Evolutionary conservation across 257 asterid species (phyloP).

Genomic region (Agastache rugosa): DNA sequence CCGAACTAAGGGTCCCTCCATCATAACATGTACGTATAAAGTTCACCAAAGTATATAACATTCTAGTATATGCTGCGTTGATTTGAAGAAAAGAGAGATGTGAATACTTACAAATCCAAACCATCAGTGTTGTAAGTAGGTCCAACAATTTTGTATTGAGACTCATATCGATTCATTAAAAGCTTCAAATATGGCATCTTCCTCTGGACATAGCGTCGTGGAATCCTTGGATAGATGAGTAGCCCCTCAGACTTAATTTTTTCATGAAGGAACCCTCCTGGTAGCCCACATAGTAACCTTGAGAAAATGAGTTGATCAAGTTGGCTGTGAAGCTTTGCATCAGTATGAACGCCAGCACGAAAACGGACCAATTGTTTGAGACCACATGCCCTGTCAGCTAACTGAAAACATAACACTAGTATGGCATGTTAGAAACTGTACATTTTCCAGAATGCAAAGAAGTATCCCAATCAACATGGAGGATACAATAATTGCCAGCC

Average conservation of each 20-base stretch:
- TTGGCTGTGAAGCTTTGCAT: slow-evolving; percentile 72
- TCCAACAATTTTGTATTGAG: slow-evolving; percentile 54
- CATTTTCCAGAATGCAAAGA: slow-evolving; percentile 45
- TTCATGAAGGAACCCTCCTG: slow-evolving; percentile 50
- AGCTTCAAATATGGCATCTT: slow-evolving; percentile 58
- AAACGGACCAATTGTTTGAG: slow-evolving; percentile 51
- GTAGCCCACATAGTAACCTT: slow-evolving; percentile 43
- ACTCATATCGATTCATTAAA: slow-evolving; percentile 37
- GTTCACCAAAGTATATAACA: no score
- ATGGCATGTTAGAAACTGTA: neutral
- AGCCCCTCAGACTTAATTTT: slow-evolving; percentile 42
- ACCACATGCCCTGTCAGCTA: slow-evolving; percentile 52
- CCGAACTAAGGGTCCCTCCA: slow-evolving; percentile 19
- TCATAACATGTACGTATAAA: no score
- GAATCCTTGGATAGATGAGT: slow-evolving; percentile 34
- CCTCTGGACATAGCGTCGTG: slow-evolving; percentile 37
- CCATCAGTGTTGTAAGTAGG: slow-evolving; percentile 55
- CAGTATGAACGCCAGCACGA: slow-evolving; percentile 55
- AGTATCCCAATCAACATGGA: slow-evolving; percentile 47
- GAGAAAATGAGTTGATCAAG: slow-evolving; percentile 51
- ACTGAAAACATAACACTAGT: neutral
- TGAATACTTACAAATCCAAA: slow-evolving; percentile 53
- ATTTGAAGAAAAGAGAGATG: no score
- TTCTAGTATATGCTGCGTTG: no score
- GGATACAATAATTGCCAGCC: slow-evolving; percentile 47